Evolutionary conservation across 768 basidiomycete genomes (phyloP).

Genomic region (Fomitopsis serialis): DNA sequence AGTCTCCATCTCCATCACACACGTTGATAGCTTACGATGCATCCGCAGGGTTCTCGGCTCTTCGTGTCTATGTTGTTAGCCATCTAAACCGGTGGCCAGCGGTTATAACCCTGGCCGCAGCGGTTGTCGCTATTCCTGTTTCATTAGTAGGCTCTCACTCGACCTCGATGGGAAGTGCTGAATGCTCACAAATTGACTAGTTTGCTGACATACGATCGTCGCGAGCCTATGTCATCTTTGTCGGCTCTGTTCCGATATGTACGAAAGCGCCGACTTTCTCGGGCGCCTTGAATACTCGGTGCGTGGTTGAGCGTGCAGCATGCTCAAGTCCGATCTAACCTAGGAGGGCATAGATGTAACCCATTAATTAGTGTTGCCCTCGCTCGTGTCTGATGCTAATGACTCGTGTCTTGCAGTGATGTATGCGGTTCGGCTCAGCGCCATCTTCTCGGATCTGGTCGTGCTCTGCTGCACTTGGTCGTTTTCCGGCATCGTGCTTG

Average conservation of each 20-base stretch:
- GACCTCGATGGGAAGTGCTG: no score
- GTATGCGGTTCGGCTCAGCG: not conserved
- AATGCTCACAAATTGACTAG: not conserved
- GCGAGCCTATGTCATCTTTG: not conserved
- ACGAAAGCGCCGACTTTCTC: not conserved
- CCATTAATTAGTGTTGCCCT: not conserved
- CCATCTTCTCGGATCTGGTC: not conserved
- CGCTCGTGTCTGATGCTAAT: not conserved
- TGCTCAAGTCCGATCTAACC: not conserved
- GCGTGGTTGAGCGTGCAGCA: not conserved
- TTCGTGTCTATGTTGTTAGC: conserved; percentile 1
- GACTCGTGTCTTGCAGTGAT: not conserved
- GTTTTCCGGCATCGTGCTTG: not conserved
- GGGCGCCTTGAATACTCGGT: not conserved
- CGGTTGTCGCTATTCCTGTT: not conserved
- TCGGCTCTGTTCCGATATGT: not conserved
- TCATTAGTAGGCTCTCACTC: not conserved
- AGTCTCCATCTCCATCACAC: not conserved
- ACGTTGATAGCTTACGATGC: not conserved
- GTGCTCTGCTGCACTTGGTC: not conserved
- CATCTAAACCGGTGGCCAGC: not conserved
- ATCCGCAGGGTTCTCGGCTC: not conserved
- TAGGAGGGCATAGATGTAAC: not conserved
- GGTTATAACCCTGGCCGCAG: not conserved
- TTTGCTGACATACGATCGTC: not conserved